These are phyloP conservation scores for Catharanthus roseus DNA, from an alignment of 257 asterid genomes.

Conservation along the genomic window DNA sequence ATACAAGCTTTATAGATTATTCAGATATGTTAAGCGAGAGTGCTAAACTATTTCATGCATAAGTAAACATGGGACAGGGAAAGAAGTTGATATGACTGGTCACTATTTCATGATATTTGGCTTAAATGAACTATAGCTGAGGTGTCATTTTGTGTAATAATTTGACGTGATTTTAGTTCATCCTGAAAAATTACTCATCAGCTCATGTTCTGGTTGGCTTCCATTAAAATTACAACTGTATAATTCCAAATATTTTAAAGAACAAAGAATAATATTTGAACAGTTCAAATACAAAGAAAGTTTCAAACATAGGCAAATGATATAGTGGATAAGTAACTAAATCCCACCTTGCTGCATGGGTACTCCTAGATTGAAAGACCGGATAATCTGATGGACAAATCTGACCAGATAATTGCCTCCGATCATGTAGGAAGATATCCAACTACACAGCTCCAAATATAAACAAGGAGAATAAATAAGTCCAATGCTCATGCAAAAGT, in stretches of 20 bases:
- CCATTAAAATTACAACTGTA: background rate
- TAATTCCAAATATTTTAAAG: background rate
- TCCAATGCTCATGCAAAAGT: slow-evolving; percentile 7
- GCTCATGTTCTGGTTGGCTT: background rate
- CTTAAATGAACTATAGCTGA: background rate
- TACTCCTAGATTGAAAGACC: slow-evolving; percentile 17
- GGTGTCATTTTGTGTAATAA: background rate
- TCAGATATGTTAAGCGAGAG: background rate
- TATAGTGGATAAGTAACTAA: background rate
- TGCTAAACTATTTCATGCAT: background rate
- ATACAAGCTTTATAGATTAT: background rate
- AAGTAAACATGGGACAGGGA: background rate
- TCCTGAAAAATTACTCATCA: no score
- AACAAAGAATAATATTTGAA: background rate
- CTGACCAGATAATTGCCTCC: slow-evolving; percentile 70
- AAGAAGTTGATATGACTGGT: background rate
- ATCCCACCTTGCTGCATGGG: slow-evolving; percentile 36
- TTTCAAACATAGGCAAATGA: background rate
- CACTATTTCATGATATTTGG: background rate
- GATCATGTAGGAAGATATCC: slow-evolving; percentile 57
- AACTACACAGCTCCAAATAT: slow-evolving; percentile 35
- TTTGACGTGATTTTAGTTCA: background rate
- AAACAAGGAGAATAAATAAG: background rate
- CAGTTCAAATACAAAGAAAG: background rate
- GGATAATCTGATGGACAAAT: slow-evolving; percentile 27